Evolutionary conservation across 2,329 filamentous ascomycete species (phyloP), one percentile per base, ranked within the genome.

Genomic region (Colletotrichum sp.): DNA sequence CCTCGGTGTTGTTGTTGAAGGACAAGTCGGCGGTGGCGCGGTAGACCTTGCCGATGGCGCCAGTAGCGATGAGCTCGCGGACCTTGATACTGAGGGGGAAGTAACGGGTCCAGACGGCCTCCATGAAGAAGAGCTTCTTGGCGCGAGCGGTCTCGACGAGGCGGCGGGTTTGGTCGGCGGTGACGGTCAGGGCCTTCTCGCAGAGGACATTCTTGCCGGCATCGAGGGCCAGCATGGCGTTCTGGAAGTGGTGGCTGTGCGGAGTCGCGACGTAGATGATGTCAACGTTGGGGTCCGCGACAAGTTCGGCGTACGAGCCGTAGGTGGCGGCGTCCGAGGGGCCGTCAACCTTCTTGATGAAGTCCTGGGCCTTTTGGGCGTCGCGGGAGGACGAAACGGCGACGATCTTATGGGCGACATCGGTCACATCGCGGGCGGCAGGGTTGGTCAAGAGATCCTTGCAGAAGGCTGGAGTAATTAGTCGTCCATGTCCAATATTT

Each of bases 211-310:
- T 90, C 89, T 98, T 98, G 81, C 95, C 94, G 9, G 94, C 94
- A 79, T 95, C 91, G 52, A 98, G 89, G 58, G 93, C 94, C n/a
- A 98, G 90, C 91, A 96, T 95, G 78, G 92, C 91, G 85, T 98
- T 96, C 84, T 98, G 95, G 87, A 96, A 98, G 87, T 98, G 96
- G 84, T 98, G 96, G 80, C 94, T 96, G 87, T 98, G 96, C 18
- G 96, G 96, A 6, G 96, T 98, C 28, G 95, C 95, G 72, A 98
- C 92, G 84, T 98, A 98, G 85, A 98, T 86, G 80, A 98, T 94
- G 84, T 98, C 94, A 79, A 98, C 91, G 80, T 95, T 90, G 8
- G 93, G 87, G 82, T 98, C 95, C 67, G 91, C 90, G 30, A 96
- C 95, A 32, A 98, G 90, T 82, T 96, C 94, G 77, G 93, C 90